A percentile compares a stretch with the other conserved stretches of the same genome.
phyloP scores from a whole-genome alignment of 306 rosid species.

The Castanopsis chinensis region DNA sequence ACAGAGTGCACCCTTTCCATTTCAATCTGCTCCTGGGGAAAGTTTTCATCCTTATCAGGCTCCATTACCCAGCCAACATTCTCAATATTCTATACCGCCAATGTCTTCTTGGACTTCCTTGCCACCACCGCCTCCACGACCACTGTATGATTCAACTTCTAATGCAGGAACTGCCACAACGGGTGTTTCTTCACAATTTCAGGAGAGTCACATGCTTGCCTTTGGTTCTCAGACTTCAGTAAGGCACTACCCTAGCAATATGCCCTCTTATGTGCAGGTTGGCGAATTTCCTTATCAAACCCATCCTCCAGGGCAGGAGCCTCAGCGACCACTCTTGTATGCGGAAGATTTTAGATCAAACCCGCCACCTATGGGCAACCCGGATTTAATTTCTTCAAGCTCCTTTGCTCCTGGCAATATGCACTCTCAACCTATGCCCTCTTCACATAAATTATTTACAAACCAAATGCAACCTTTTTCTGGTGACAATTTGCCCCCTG shows the following conservation, averaged over 20 bases:
- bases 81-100: constrained; percentile 46
- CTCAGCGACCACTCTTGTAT: constrained; percentile 33
- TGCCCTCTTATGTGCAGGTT: constrained; percentile 41
- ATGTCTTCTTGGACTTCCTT: constrained; percentile 54
- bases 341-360: constrained; percentile 48
- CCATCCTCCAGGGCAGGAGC: constrained; percentile 48
- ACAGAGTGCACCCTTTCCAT: constrained; percentile 55
- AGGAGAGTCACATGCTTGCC: constrained; percentile 49
- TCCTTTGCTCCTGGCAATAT: constrained; percentile 38
- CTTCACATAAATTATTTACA: constrained; percentile 43
- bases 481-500: constrained; percentile 43
- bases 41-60: constrained; percentile 46
- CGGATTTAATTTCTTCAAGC: constrained; percentile 43
- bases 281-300: constrained; percentile 45
- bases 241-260: constrained; percentile 33
- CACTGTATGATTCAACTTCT: constrained; percentile 36
- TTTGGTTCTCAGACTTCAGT: constrained; percentile 47
- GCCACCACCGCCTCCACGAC: constrained; percentile 47
- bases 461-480: constrained; percentile 43
- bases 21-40: constrained; percentile 43
- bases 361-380: constrained; percentile 33
- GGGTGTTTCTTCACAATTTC: constrained; percentile 51
- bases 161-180: constrained; percentile 37
- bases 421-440: constrained; percentile 47
- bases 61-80: constrained; percentile 37